Conservation (phyloP, 2,329 filamentous ascomycete genomes). For the Diaporthe caulivora region DNA sequence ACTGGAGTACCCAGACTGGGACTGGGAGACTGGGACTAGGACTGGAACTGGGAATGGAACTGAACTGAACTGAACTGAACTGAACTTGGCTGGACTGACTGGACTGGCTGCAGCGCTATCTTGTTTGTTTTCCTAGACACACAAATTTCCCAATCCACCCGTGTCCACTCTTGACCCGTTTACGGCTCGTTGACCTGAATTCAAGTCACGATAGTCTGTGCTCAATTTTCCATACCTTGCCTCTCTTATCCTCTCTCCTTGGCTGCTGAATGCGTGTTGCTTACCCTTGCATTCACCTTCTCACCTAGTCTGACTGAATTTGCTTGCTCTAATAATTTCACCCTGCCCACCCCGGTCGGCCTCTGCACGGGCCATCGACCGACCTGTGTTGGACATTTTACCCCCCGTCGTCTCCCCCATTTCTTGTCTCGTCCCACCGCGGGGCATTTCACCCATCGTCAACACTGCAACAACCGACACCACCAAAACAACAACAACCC, state of each 20-base stretch:
- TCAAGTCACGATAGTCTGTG: not conserved
- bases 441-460: slow-evolving; percentile 26
- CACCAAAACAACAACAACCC: slow-evolving; percentile 9
- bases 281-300: not conserved
- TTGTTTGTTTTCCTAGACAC: slow-evolving; percentile 12
- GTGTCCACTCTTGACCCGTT: slow-evolving; percentile 2
- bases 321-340: slow-evolving; percentile 16
- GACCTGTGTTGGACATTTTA: not conserved
- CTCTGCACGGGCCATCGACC: slow-evolving; percentile 19
- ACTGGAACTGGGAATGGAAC: too few species aligned
- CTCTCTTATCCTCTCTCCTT: too few species aligned
- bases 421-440: slow-evolving; percentile 30
- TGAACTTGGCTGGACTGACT: not conserved
- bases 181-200: too few species aligned
- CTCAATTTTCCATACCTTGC: not conserved
- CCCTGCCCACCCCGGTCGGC: not conserved
- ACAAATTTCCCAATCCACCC: slow-evolving; percentile 24
- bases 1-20: not conserved
- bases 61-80: not conserved
- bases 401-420: slow-evolving; percentile 1
- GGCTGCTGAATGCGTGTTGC: not conserved
- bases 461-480: slow-evolving; percentile 25
- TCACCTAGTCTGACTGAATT: not conserved
- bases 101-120: slow-evolving; percentile 19
- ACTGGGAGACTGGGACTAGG: not conserved